Base-by-base conservation (phyloP, 352 stramenopile species). In the Globisporangium mamillatum region DNA sequence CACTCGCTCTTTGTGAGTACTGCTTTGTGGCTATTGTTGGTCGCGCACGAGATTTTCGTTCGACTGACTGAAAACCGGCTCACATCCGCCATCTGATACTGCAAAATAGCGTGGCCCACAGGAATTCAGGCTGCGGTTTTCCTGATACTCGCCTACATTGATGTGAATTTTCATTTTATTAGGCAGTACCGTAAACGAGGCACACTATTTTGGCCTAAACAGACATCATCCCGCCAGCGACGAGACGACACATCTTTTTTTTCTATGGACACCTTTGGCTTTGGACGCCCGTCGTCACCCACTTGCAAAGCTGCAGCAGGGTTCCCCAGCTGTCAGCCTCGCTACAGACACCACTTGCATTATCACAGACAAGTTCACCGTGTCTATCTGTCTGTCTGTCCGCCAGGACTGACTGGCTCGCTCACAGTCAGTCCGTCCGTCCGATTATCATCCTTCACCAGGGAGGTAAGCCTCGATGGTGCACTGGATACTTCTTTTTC, bases 31-130 rank as follows among this genome's bases (percentile, higher is more conserved):
- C 34, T 29, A 27, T 61, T 61, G 56, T 61, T 61, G 29, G 56
- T 61, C 56, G 56, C 56, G 56, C 56, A 48, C 55, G 55, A 60
- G 55, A 61, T 61, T 61, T 54, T 61, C 29, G 34, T 61, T 61
- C 56, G 56, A 25, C 20, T 48, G 56, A 61, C 56, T 61, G 56
- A 25, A 29, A 61, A 61, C 56, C 56, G 56, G 24, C 56, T 61
- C 56, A 24, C 41, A 18, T 3, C 1, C 8, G 4, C 4, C 4
- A 50, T 62, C 56, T 62, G 56, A 62, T 62, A 62, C 56, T 34
- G 29, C 3, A 7, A n/a, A 4, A 5, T 62, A 62, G 22, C 1
- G 32, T 50, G 32, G 1, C 16, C 20, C 32, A 50, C 32, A 14
- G 8, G 4, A 27, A 5, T 22, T n/a, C 1, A 24, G 20, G 20